Evolutionary conservation across 768 basidiomycete genomes (phyloP), one percentile per base, ranked within the genome.

Genomic region (Coprinopsis marcescibilis): DNA sequence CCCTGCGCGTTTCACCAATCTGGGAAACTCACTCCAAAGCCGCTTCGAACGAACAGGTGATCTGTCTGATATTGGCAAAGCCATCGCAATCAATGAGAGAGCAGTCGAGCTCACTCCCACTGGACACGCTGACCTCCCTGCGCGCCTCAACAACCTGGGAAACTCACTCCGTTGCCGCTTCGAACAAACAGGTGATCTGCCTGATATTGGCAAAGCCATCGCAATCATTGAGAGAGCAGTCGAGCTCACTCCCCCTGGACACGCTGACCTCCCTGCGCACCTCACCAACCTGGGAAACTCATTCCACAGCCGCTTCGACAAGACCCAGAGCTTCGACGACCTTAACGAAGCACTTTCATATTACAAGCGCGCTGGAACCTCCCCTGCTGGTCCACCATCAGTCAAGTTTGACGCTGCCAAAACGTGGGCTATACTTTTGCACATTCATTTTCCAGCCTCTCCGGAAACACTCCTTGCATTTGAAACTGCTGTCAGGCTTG

Each of bases 291-390:
- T 45, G 3, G 27, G 30, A n/a, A 11, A 12, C n/a, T 17, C 32
- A 4, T 32, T 45, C n/a, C 11, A 15, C 5, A 10, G 19, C 39
- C 10, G 51, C 6, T 65, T 46, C 55, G 46, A 30, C 40, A 43
- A 52, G 29, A 29, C 15, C 11, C 44, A 42, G 25, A 25, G 33
- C 6, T 12, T 15, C 3, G 29, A 32, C 17, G 58, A n/a, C n/a
- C n/a, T n/a, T n/a, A n/a, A n/a, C n/a, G n/a, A n/a, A n/a, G n/a
- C n/a, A n/a, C n/a, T n/a, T n/a, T n/a, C n/a, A n/a, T n/a, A n/a
- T n/a, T n/a, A n/a, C n/a, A n/a, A n/a, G n/a, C n/a, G n/a, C n/a
- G n/a, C n/a, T n/a, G n/a, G n/a, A n/a, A n/a, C n/a, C n/a, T n/a
- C n/a, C n/a, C n/a, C n/a, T n/a, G n/a, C n/a, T n/a, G n/a, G n/a